Conservation (phyloP, 768 basidiomycete genomes). For the Pleurotus sapidus region DNA sequence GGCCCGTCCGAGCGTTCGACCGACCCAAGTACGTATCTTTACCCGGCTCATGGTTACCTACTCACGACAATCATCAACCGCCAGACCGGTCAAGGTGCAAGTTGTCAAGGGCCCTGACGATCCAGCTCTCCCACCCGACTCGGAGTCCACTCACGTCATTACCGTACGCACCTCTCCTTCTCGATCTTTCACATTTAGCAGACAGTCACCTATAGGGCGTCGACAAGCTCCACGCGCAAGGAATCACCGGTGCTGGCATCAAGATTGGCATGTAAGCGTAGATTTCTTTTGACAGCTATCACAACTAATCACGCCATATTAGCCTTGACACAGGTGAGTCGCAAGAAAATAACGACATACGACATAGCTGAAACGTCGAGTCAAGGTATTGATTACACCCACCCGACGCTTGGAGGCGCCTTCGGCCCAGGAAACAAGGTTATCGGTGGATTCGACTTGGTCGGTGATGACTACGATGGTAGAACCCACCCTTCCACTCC, state of each 20-base stretch:
- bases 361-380: too few relatives aligned
- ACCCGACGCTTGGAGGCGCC: slow-evolving; percentile 51
- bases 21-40: slow-evolving; percentile 34
- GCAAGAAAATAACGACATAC: too few relatives aligned
- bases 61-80: neutral
- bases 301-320: neutral
- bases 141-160: slow-evolving; percentile 49
- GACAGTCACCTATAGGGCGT: slow-evolving; percentile 41
- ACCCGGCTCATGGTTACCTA: neutral
- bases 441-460: slow-evolving; percentile 55
- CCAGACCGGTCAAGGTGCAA: slow-evolving; percentile 42
- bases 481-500: neutral
- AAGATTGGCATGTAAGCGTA: slow-evolving; percentile 60
- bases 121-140: slow-evolving; percentile 39
- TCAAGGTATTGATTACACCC: slow-evolving; percentile 50
- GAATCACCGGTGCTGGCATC: slow-evolving; percentile 60
- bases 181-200: neutral
- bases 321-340: slow-evolving; percentile 48
- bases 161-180: slow-evolving; percentile 35
- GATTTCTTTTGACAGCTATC: neutral
- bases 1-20: slow-evolving; percentile 45
- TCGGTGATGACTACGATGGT: slow-evolving; percentile 54
- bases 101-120: slow-evolving; percentile 39
- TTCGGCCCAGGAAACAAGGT: slow-evolving; percentile 53
- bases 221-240: slow-evolving; percentile 60